Conservation (phyloP, 805 yeast genomes). For the Nakazawaea wickerhamii region DNA sequence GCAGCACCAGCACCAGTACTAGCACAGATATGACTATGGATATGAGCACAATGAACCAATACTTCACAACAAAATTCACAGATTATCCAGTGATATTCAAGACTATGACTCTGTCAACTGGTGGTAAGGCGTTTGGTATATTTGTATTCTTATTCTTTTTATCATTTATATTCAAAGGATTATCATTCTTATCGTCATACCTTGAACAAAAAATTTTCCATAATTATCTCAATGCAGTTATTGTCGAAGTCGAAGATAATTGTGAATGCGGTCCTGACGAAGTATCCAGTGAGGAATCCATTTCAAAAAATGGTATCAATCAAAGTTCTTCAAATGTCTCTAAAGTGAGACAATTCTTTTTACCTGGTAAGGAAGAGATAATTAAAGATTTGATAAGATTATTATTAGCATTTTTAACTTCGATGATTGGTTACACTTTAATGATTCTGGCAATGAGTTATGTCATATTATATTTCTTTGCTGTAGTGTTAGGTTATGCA, state of each 20-base stretch:
- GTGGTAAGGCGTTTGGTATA: conserved; percentile 69
- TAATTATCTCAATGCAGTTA: conserved; percentile 28
- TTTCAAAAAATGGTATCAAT: neutral
- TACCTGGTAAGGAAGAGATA: conserved; percentile 29
- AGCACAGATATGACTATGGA: conserved; percentile 15
- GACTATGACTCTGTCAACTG: conserved; percentile 43
- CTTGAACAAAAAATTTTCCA: conserved; percentile 64
- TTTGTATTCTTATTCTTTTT: conserved; percentile 55
- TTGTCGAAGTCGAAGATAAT: conserved; percentile 23
- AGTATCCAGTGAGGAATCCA: conserved; percentile 2
- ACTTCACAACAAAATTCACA: conserved; percentile 43
- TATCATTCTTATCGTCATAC: conserved; percentile 55
- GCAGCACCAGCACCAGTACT: conserved; percentile 4
- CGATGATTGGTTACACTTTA: conserved; percentile 62
- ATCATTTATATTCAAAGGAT: conserved; percentile 54
- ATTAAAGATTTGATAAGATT: conserved; percentile 53
- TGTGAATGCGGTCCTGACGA: conserved; percentile 31
- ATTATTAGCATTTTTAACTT: conserved; percentile 50
- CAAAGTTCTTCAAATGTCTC: neutral
- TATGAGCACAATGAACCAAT: conserved; percentile 46
- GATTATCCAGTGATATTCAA: conserved; percentile 62
- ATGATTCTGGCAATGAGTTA: conserved; percentile 80
- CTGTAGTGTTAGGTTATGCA: conserved; percentile 63
- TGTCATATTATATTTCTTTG: conserved; percentile 64
- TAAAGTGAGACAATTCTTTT: conserved; percentile 25